phyloP scores from a whole-genome alignment of 495 filamentous ascomycete species.

The Elasticomyces elasticus region DNA sequence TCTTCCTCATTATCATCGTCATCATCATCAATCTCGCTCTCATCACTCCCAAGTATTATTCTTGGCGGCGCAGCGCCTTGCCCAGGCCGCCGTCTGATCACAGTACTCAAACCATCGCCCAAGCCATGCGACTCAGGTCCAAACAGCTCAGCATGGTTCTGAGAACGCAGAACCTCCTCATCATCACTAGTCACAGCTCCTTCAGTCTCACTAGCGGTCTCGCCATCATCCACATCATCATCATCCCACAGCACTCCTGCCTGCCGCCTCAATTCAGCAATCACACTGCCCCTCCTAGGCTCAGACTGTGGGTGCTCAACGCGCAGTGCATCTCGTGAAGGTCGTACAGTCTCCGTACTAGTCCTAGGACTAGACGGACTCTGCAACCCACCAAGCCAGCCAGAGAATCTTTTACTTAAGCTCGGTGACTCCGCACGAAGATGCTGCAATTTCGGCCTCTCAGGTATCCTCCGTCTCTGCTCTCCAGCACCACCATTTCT shows the following conservation, averaged over 20 bases:
- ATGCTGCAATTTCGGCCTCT: background rate
- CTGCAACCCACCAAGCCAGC: slow-evolving; percentile 20
- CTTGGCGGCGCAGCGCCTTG: background rate
- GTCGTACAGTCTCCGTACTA: slow-evolving; percentile 1
- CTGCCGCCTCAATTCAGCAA: slow-evolving; percentile 52
- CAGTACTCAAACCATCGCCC: background rate
- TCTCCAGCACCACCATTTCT: too few relatives aligned
- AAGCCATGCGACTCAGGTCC: background rate
- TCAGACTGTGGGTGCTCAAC: background rate
- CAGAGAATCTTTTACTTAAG: slow-evolving; percentile 22
- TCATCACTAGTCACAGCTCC: background rate
- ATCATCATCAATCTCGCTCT: background rate
- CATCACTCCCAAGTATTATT: background rate
- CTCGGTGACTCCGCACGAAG: slow-evolving; percentile 23
- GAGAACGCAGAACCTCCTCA: background rate
- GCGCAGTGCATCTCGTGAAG: background rate
- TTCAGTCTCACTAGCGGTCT: slow-evolving; percentile 10
- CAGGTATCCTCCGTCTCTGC: too few relatives aligned
- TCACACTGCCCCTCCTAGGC: slow-evolving; percentile 35
- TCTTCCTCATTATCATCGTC: background rate
- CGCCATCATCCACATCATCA: slow-evolving; percentile 27
- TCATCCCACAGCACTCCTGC: slow-evolving; percentile 55
- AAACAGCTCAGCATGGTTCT: background rate
- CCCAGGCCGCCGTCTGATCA: background rate
- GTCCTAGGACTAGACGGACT: background rate